phyloP scores from a whole-genome alignment of 2,329 filamentous ascomycete species.

The Chalara sp. region DNA sequence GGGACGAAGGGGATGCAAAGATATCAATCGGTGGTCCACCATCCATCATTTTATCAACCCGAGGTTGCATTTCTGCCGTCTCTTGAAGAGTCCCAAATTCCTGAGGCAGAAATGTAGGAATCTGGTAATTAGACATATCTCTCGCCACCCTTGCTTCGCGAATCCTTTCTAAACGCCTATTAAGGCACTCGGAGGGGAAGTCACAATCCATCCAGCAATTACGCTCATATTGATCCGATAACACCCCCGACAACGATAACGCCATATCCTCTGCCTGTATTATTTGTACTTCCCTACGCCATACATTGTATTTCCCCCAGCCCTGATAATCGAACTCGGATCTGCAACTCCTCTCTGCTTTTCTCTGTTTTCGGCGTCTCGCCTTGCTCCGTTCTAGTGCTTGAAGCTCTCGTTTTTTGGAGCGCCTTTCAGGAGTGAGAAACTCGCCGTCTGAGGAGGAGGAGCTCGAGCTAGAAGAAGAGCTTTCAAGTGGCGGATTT shows the following conservation, averaged over 20 bases:
- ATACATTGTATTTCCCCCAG: neutral
- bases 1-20: neutral
- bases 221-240: neutral
- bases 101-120: neutral
- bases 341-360: neutral
- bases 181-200: neutral
- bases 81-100: neutral
- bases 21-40: neutral
- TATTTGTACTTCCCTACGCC: neutral
- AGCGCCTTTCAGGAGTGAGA: neutral
- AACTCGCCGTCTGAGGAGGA: neutral
- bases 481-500: neutral
- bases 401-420: neutral
- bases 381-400: neutral
- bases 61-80: neutral
- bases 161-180: neutral
- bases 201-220: neutral
- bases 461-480: neutral
- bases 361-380: neutral
- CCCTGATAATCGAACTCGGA: neutral
- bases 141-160: neutral
- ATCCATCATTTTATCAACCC: neutral
- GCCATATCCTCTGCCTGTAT: neutral
- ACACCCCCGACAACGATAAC: neutral
- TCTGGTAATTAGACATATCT: neutral